phyloP scores from a whole-genome alignment of 768 basidiomycete species.

The Podaxis sp. region DNA sequence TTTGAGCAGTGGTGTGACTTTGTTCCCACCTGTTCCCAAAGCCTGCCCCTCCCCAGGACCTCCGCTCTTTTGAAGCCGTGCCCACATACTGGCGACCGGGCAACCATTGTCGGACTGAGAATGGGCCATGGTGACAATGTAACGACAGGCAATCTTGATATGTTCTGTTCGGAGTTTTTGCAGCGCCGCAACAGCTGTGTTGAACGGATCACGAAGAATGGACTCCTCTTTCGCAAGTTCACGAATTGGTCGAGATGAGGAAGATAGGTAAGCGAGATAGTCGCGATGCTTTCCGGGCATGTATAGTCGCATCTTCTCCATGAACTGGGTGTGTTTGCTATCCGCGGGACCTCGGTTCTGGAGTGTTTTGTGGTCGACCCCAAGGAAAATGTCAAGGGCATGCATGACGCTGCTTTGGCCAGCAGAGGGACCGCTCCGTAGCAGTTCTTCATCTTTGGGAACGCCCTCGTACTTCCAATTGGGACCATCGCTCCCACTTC shows the following conservation, averaged over 20 bases:
- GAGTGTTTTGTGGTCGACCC: slow-evolving; percentile 84
- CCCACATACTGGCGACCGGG: slow-evolving; percentile 57
- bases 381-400: slow-evolving; percentile 81
- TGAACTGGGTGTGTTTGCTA: slow-evolving; percentile 73
- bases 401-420: slow-evolving; percentile 94
- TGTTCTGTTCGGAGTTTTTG: slow-evolving; percentile 86
- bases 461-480: slow-evolving; percentile 84
- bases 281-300: slow-evolving; percentile 93
- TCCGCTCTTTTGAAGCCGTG: slow-evolving; percentile 41
- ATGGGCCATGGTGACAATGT: slow-evolving; percentile 84
- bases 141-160: slow-evolving; percentile 86
- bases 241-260: slow-evolving; percentile 60
- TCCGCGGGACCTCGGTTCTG: slow-evolving; percentile 61
- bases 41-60: slow-evolving; percentile 48
- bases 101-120: slow-evolving; percentile 46
- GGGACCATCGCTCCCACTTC: slow-evolving; percentile 64
- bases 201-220: slow-evolving; percentile 71
- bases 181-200: slow-evolving; percentile 73
- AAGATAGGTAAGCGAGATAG: slow-evolving; percentile 71
- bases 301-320: slow-evolving; percentile 91
- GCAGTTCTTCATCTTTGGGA: slow-evolving; percentile 52
- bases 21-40: slow-evolving; percentile 89
- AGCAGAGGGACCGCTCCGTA: slow-evolving; percentile 86
- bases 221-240: slow-evolving; percentile 58
- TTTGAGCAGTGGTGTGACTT: slow-evolving; percentile 80